Evolutionary conservation across 2,329 filamentous ascomycete genomes (phyloP).

Genomic region (Diaporthe longicolla): DNA sequence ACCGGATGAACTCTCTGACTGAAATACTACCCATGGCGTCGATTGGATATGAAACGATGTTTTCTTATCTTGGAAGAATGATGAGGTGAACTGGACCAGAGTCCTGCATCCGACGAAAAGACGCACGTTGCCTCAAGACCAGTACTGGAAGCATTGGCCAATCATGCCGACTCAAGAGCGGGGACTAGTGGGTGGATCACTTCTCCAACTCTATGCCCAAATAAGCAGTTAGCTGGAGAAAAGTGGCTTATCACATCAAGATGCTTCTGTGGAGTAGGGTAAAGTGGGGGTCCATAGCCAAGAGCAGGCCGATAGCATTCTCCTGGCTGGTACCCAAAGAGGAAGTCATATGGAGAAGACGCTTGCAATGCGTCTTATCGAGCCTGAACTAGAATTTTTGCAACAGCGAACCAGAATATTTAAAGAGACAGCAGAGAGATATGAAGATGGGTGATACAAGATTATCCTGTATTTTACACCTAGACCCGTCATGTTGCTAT

Average conservation of each 20-base stretch:
- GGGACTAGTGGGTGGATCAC: neutral
- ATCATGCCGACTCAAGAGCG: neutral
- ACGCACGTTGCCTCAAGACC: neutral
- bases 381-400: neutral
- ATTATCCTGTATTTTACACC: neutral
- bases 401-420: neutral
- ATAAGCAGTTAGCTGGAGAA: neutral
- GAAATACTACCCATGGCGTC: neutral
- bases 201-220: neutral
- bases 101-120: too few species aligned
- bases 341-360: conserved; percentile 4
- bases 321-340: neutral
- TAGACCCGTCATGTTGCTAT: neutral
- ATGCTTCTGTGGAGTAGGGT: too few species aligned
- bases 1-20: neutral
- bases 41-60: neutral
- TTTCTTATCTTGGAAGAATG: neutral
- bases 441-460: neutral
- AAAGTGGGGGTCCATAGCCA: neutral
- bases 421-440: neutral
- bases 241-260: neutral
- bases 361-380: neutral
- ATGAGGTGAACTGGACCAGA: neutral
- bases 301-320: neutral
- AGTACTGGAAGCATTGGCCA: neutral